These are phyloP conservation scores for Epichloe sibirici DNA, from an alignment of 2,329 filamentous ascomycete species.

Conservation along the genomic window DNA sequence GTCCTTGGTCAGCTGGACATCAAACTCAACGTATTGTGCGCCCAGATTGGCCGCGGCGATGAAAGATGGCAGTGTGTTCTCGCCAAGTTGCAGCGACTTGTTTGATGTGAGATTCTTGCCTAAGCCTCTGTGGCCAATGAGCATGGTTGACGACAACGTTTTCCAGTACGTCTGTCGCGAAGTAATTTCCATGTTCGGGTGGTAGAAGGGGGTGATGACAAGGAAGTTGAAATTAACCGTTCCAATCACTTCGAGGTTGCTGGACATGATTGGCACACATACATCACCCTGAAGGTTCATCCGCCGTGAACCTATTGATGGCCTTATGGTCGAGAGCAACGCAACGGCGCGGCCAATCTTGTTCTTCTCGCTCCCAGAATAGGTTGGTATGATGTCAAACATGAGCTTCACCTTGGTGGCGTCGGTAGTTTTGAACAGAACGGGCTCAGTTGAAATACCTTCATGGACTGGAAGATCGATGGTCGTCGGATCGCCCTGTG, in stretches of 20 bases:
- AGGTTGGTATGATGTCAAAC: conserved; percentile 93
- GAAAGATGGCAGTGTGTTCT: conserved; percentile 93
- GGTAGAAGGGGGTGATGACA: conserved; percentile 85
- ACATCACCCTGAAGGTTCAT: conserved; percentile 88
- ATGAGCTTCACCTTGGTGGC: conserved; percentile 72
- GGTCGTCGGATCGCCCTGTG: conserved; percentile 73
- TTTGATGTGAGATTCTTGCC: conserved; percentile 82
- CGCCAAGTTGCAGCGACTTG: conserved; percentile 82
- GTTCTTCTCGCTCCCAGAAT: conserved; percentile 77
- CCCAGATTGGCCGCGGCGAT: conserved; percentile 92
- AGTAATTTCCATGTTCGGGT: conserved; percentile 86
- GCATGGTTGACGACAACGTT: conserved; percentile 78
- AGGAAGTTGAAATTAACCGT: conserved; percentile 95
- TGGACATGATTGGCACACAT: conserved; percentile 79
- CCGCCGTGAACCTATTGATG: conserved; percentile 69
- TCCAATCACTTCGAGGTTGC: conserved; percentile 80
- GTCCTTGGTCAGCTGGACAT: conserved; percentile 97
- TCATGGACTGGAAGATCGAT: conserved; percentile 91
- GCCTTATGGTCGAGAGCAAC: conserved; percentile 74
- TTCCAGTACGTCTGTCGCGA: conserved; percentile 95
- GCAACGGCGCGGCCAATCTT: conserved; percentile 85
- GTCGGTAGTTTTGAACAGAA: conserved; percentile 75
- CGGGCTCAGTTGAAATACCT: conserved; percentile 84
- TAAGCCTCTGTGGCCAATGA: conserved; percentile 59
- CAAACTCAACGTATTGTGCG: conserved; percentile 62